Base-by-base conservation (phyloP, 306 rosid species). In the Dryas alaskensis region DNA sequence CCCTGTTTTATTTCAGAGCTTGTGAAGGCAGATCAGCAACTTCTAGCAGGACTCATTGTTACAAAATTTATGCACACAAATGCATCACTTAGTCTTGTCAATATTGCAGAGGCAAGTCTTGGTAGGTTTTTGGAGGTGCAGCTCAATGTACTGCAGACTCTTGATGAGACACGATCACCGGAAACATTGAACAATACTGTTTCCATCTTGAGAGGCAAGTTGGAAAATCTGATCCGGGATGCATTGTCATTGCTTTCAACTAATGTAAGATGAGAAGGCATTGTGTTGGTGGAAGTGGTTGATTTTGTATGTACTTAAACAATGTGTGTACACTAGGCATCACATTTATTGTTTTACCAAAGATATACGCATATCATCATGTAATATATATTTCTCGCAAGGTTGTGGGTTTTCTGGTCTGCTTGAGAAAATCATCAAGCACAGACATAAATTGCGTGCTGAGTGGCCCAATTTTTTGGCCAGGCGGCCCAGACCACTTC, bases 21-120 rank as follows among this genome's bases (percentile, higher is more conserved):
- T 60, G 96, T 95, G 77, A 92, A 83, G 84, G 92, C 93, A 53
- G 96, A 84, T 83, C 98, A 95, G 83, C 87, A 86, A 57, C 82
- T 95, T 79, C 84, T 95, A 22, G 98, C 98, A 8, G 98, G 93
- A 73, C 86, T 90, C 60, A 49, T 92, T 12, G 93, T 95, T 73
- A 86, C 89, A 16, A 95, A 88, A 80, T 86, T 81, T 72, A 88
- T 88, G 98, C 96, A 87, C 84, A 85, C 89, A 70, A 89, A 82
- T 68, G 74, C 89, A 31, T 81, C 93, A 0, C 85, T 90, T 51
- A 79, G 92, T 73, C 93, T 92, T 69, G 70, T 95, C 4, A 92
- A 92, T 74, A 82, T 92, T 60, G 88, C 92, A 0, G 92, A 81
- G 78, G 82, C 87, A 6, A 80, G 96, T 85, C 93, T 95, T 25